Conservation (phyloP, 1,139 yeast species). For the Pichia sp. region DNA sequence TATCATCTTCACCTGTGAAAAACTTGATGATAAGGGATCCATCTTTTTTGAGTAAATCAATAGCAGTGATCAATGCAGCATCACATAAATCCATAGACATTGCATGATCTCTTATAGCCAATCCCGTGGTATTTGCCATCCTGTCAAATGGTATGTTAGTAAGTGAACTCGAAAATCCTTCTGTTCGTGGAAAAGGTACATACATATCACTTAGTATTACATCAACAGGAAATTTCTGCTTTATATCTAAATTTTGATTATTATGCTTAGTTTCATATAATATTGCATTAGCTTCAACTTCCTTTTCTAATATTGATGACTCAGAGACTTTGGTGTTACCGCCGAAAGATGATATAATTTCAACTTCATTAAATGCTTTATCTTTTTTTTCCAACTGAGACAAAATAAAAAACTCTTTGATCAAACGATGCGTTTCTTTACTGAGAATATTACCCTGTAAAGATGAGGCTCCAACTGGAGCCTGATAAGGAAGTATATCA, state of each 20-base stretch:
- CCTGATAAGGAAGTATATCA: slow-evolving; percentile 69
- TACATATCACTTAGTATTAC: slow-evolving; percentile 83
- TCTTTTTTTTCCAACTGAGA: slow-evolving; percentile 23
- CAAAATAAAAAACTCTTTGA: slow-evolving; percentile 48
- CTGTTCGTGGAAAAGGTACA: slow-evolving; percentile 59
- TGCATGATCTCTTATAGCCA: slow-evolving; percentile 54
- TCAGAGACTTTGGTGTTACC: slow-evolving; percentile 6
- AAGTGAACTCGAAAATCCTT: slow-evolving; percentile 64
- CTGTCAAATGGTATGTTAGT: slow-evolving; percentile 69
- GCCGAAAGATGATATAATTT: slow-evolving; percentile 8
- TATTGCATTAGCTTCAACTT: slow-evolving; percentile 4
- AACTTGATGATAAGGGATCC: slow-evolving; percentile 75
- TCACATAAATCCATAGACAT: slow-evolving; percentile 78
- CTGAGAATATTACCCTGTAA: slow-evolving; percentile 84
- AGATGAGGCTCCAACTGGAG: slow-evolving; percentile 72
- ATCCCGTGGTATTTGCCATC: slow-evolving; percentile 70
- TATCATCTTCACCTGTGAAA: slow-evolving; percentile 63
- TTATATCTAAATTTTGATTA: slow-evolving; percentile 1
- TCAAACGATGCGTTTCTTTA: slow-evolving; percentile 52
- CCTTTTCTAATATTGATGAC: slow-evolving; percentile 13
- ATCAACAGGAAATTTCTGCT: slow-evolving; percentile 41
- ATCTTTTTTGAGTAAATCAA: slow-evolving; percentile 56
- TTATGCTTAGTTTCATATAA: slow-evolving; percentile 4
- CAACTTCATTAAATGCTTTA: slow-evolving; percentile 10
- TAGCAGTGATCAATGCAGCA: slow-evolving; percentile 73